Conservation (phyloP, 768 basidiomycete genomes). For the Leccinellum albellum region DNA sequence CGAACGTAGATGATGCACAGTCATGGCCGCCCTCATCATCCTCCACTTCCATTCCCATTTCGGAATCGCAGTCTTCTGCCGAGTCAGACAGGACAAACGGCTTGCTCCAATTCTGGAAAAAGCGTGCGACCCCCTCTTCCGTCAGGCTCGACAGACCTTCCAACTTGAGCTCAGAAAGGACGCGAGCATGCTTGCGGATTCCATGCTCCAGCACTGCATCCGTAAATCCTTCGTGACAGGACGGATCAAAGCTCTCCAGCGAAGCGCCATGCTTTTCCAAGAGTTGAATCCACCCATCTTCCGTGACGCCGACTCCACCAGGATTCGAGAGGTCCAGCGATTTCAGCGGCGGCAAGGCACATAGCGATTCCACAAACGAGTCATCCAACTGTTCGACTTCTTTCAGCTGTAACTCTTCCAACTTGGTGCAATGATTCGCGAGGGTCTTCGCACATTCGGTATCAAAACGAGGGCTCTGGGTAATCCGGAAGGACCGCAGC, state of each 20-base stretch:
- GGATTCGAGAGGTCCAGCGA: slow-evolving; percentile 71
- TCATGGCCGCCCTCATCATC: no score
- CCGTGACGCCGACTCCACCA: slow-evolving; percentile 47
- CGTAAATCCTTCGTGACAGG: slow-evolving; percentile 59
- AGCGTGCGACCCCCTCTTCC: slow-evolving; percentile 61
- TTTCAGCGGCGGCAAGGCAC: slow-evolving; percentile 36
- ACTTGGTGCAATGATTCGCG: slow-evolving; percentile 42
- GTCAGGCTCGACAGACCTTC: slow-evolving; percentile 58
- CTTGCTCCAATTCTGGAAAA: slow-evolving; percentile 58
- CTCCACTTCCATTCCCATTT: slow-evolving; percentile 22
- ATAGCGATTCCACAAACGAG: slow-evolving; percentile 54
- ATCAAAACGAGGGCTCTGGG: slow-evolving; percentile 85
- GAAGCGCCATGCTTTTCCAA: slow-evolving; percentile 50
- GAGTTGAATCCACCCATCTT: slow-evolving; percentile 53
- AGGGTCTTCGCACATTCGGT: slow-evolving; percentile 59
- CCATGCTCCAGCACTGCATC: slow-evolving; percentile 61
- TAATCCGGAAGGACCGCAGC: slow-evolving; percentile 73
- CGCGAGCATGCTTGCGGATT: slow-evolving; percentile 44
- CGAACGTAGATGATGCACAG: neutral
- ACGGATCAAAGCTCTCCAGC: slow-evolving; percentile 65
- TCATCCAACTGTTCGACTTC: slow-evolving; percentile 74
- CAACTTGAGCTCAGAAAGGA: slow-evolving; percentile 53
- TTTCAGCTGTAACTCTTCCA: slow-evolving; percentile 73
- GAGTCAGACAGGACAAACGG: slow-evolving; percentile 11
- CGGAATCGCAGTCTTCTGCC: slow-evolving; percentile 1